These are phyloP conservation scores for Ogataea salicorniae DNA, from an alignment of 805 yeast genomes.

Conservation along the genomic window DNA sequence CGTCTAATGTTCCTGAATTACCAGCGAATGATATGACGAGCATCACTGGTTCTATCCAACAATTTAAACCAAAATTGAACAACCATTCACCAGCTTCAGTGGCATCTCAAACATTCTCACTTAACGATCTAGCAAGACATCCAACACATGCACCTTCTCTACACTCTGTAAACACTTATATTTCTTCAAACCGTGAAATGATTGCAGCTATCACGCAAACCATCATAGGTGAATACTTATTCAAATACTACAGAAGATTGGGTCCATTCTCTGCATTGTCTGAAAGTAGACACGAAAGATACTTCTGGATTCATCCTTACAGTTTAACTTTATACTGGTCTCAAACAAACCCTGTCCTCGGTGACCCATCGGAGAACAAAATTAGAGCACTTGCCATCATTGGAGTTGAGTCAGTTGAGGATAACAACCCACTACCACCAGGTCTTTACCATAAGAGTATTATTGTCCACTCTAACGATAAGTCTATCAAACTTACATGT, in stretches of 20 bases:
- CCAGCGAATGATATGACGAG: constrained; percentile 15
- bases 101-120: constrained; percentile 7
- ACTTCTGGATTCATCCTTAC: constrained; percentile 96
- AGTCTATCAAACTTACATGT: constrained; percentile 75
- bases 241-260: constrained; percentile 75
- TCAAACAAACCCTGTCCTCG: constrained; percentile 66
- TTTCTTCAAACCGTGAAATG: constrained; percentile 66
- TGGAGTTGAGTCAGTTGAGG: constrained; percentile 74
- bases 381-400: constrained; percentile 78
- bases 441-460: constrained; percentile 85
- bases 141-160: constrained; percentile 19
- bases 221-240: constrained; percentile 85
- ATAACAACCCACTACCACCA: constrained; percentile 82
- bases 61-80: constrained; percentile 13
- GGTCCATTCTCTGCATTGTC: constrained; percentile 72
- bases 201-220: constrained; percentile 87
- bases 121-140: constrained; percentile 14
- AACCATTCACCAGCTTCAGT: constrained; percentile 1
- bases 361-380: constrained; percentile 58
- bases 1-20: constrained; percentile 4
- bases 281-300: constrained; percentile 82
- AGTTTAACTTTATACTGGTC: constrained; percentile 90
- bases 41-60: constrained; percentile 20
- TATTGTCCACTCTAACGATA: constrained; percentile 58
- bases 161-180: constrained; percentile 48